These are phyloP conservation scores for Tetraselmis striata DNA, from an alignment of 139 green algal species.

Conservation along the genomic window DNA sequence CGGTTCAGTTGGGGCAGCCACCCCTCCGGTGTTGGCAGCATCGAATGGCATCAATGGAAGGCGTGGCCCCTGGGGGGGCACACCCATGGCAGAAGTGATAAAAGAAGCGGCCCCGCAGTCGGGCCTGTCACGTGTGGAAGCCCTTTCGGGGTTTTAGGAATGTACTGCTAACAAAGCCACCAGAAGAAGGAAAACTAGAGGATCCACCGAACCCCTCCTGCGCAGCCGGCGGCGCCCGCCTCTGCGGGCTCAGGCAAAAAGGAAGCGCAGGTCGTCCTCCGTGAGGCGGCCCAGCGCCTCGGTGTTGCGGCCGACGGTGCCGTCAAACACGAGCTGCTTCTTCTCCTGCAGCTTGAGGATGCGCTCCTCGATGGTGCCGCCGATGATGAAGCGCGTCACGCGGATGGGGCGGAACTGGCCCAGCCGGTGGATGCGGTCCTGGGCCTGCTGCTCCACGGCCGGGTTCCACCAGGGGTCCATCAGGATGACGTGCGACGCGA, in stretches of 20 bases:
- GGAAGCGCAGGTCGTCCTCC: constrained; percentile 85
- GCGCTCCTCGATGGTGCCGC: constrained; percentile 84
- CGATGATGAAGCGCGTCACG: constrained; percentile 77
- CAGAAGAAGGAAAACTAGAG: too few species aligned
- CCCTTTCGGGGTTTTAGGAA: too few species aligned
- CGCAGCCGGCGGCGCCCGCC: too few species aligned
- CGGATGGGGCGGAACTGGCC: constrained; percentile 81
- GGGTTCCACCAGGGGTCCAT: constrained; percentile 86
- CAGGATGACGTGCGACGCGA: constrained; percentile 71
- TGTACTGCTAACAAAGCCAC: too few species aligned
- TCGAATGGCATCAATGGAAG: too few species aligned
- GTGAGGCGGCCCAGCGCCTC: constrained; percentile 75
- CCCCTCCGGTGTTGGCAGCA: too few species aligned
- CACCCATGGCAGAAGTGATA: too few species aligned
- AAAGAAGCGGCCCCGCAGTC: too few species aligned
- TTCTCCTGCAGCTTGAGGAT: constrained; percentile 90
- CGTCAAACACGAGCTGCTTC: constrained; percentile 86
- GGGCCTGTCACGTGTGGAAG: too few species aligned
- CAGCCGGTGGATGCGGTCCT: constrained; percentile 62
- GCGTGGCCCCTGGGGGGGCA: too few species aligned
- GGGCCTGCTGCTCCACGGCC: constrained; percentile 57
- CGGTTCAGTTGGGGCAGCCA: too few species aligned
- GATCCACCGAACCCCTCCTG: too few species aligned
- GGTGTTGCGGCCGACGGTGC: constrained; percentile 72
- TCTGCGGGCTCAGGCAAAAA: constrained; percentile 49